Percentiles rank a stretch among this genome's conserved stretches.
Conservation (phyloP, 192 early-diverging fungal species). For the Geranomyces michiganensis region DNA sequence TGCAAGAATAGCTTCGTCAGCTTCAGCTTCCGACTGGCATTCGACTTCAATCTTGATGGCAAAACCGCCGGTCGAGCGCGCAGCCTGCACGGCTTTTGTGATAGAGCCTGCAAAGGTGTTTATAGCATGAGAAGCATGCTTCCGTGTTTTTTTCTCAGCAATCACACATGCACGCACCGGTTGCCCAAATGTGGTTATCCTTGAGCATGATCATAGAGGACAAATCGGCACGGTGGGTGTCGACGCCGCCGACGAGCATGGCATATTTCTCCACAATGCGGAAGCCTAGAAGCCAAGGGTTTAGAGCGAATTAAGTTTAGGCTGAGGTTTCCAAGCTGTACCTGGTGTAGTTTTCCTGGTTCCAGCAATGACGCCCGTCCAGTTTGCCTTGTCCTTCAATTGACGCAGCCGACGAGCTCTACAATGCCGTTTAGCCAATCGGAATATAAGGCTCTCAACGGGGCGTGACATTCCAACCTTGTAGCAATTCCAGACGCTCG, state of each 20-base stretch:
- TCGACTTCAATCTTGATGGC: slow-evolving; percentile 97
- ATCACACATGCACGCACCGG: too few relatives aligned
- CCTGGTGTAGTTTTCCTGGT: slow-evolving; percentile 97
- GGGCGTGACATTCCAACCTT: slow-evolving; percentile 42
- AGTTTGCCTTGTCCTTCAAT: slow-evolving; percentile 72
- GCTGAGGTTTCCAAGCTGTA: slow-evolving; percentile 31
- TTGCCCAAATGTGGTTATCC: slow-evolving; percentile 96
- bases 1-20: slow-evolving; percentile 91
- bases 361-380: slow-evolving; percentile 87
- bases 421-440: neutral
- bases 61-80: slow-evolving; percentile 84
- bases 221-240: slow-evolving; percentile 96
- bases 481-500: slow-evolving; percentile 94
- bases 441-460: neutral
- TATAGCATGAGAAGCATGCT: neutral
- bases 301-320: too few relatives aligned
- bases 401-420: slow-evolving; percentile 59
- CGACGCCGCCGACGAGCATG: slow-evolving; percentile 94
- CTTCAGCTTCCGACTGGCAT: slow-evolving; percentile 88
- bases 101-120: slow-evolving; percentile 70
- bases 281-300: slow-evolving; percentile 66
- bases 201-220: slow-evolving; percentile 99
- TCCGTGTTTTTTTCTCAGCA: too few relatives aligned
- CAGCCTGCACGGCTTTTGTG: slow-evolving; percentile 81
- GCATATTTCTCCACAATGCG: slow-evolving; percentile 97